Conservation (phyloP, 345 rosid species). For the Brassica carinata region DNA sequence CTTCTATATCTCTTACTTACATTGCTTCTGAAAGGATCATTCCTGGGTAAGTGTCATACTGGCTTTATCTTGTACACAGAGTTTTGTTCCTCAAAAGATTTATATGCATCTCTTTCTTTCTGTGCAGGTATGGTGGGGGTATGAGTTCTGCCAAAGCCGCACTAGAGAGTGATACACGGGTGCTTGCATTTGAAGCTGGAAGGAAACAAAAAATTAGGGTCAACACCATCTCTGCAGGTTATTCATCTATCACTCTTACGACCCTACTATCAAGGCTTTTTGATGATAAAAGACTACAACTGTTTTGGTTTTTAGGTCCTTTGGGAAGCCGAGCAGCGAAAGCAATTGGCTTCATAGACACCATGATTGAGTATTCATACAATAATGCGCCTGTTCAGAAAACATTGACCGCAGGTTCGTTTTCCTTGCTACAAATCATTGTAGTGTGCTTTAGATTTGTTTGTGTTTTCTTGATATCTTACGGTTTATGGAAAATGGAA, state of each 20-base stretch:
- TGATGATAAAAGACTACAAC: background rate
- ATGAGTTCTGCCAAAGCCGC: slow-evolving; percentile 99
- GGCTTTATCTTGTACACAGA: background rate
- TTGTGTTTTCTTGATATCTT: background rate
- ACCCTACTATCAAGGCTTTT: background rate
- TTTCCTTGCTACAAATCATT: background rate
- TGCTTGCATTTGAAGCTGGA: slow-evolving; percentile 92
- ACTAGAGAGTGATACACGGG: slow-evolving; percentile 91
- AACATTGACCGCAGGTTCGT: slow-evolving; percentile 79
- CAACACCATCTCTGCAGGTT: slow-evolving; percentile 92
- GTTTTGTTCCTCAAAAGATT: slow-evolving; percentile 9
- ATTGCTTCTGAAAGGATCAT: slow-evolving; percentile 94
- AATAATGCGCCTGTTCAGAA: slow-evolving; percentile 87
- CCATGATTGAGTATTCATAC: slow-evolving; percentile 81
- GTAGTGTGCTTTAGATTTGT: background rate
- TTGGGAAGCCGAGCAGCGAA: slow-evolving; percentile 86
- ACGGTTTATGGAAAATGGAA: background rate
- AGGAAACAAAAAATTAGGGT: slow-evolving; percentile 79
- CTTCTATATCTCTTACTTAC: slow-evolving; percentile 89
- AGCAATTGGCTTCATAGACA: slow-evolving; percentile 84
- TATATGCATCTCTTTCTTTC: background rate
- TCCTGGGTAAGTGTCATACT: slow-evolving; percentile 65
- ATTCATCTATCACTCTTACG: background rate
- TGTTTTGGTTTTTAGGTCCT: slow-evolving; percentile 57
- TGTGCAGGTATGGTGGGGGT: slow-evolving; percentile 92